Evolutionary conservation across 1,284 basidiomycete genomes (phyloP).

Genomic region (Coniferiporia weirii): DNA sequence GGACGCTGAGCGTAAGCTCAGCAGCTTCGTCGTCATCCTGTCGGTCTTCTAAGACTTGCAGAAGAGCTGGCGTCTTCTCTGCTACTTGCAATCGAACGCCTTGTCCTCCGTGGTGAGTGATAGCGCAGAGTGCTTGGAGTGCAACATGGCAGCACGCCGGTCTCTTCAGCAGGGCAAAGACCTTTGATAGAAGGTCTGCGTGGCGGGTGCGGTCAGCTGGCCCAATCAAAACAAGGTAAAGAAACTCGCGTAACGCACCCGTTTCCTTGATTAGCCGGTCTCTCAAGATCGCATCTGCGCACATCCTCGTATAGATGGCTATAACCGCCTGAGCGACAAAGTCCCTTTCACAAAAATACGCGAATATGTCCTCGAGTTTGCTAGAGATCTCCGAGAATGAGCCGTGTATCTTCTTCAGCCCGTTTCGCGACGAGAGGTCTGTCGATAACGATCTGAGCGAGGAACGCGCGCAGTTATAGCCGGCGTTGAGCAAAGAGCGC

Average conservation of each 20-base stretch:
- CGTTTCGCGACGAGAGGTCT: conserved; percentile 52
- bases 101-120: conserved; percentile 57
- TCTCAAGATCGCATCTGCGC: conserved; percentile 49
- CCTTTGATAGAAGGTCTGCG: conserved; percentile 47
- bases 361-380: neutral
- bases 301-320: conserved; percentile 61
- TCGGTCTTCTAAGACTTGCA: conserved; percentile 41
- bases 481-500: neutral
- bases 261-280: conserved; percentile 53
- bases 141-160: conserved; percentile 45
- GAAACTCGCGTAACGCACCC: conserved; percentile 20
- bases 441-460: neutral
- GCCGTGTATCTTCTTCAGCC: conserved; percentile 53
- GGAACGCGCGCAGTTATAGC: neutral
- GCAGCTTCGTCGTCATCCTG: conserved; percentile 45
- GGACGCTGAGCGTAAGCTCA: conserved; percentile 46
- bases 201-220: neutral
- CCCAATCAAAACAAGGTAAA: neutral
- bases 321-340: conserved; percentile 49
- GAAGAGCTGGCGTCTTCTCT: conserved; percentile 34
- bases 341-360: conserved; percentile 30
- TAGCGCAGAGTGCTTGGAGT: conserved; percentile 47
- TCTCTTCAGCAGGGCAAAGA: conserved; percentile 46
- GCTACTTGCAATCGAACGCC: conserved; percentile 48
- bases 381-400: conserved; percentile 15